A percentile compares a stretch with the other conserved stretches of the same genome.
phyloP scores from a whole-genome alignment of 768 basidiomycete species.

The Termitomyces sp. region DNA sequence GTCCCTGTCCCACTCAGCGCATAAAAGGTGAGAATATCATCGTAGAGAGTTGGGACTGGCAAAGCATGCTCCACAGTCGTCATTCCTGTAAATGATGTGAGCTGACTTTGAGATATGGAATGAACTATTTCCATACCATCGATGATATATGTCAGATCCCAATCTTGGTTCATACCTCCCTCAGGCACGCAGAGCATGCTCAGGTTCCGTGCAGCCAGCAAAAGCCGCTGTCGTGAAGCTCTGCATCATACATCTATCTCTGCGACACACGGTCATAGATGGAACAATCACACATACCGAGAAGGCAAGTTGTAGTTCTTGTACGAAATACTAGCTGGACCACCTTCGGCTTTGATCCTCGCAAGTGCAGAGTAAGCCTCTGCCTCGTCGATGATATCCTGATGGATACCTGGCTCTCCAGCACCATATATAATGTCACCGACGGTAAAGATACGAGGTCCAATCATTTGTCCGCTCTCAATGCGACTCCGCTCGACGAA shows the following conservation, averaged over 20 bases:
- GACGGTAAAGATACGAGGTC: conserved; percentile 72
- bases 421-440: conserved; percentile 66
- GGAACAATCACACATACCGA: conserved; percentile 37
- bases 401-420: conserved; percentile 44
- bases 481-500: conserved; percentile 67
- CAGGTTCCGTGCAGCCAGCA: conserved; percentile 58
- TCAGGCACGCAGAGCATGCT: conserved; percentile 75
- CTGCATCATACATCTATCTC: conserved; percentile 26
- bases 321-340: conserved; percentile 68
- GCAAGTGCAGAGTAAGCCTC: conserved; percentile 67
- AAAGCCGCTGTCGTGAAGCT: conserved; percentile 65
- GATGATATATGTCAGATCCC: conserved; percentile 78
- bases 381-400: conserved; percentile 58
- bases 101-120: background rate
- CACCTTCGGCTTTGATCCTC: conserved; percentile 72
- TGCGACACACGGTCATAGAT: background rate
- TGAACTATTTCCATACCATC: conserved; percentile 45
- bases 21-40: conserved; percentile 63
- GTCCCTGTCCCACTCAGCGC: conserved; percentile 67
- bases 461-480: conserved; percentile 66
- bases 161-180: conserved; percentile 79
- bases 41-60: conserved; percentile 63
- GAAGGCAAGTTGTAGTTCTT: conserved; percentile 77
- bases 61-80: conserved; percentile 73
- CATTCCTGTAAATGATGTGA: conserved; percentile 50